phyloP scores from a whole-genome alignment of 176 grass and related monocot genomes.

The Triticum monococcum region DNA sequence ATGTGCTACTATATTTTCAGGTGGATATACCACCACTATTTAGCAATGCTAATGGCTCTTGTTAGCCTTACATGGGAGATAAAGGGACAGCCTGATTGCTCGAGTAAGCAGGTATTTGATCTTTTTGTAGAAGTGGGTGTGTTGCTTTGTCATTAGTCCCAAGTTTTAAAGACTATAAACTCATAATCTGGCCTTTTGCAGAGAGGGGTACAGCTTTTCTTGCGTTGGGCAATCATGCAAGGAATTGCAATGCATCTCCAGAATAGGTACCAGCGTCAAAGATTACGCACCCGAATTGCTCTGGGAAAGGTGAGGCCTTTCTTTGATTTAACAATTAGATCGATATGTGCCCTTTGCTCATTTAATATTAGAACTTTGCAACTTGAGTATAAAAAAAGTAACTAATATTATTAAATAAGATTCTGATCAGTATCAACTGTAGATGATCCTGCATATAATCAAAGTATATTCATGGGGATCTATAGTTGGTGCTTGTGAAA shows the following conservation, averaged over 20 bases:
- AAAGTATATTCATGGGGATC: not conserved
- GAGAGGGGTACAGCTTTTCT: conserved; percentile 91
- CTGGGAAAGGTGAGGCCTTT: conserved; percentile 75
- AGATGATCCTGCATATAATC: not conserved
- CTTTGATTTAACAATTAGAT: conserved; percentile 5
- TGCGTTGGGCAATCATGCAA: conserved; percentile 97
- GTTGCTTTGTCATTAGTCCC: not conserved
- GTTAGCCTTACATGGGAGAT: conserved; percentile 98
- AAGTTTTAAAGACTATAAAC: conserved; percentile 1
- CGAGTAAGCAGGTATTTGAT: conserved; percentile 71
- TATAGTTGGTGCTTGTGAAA: conserved; percentile 22
- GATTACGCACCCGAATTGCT: conserved; percentile 95
- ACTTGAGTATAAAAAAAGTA: not conserved
- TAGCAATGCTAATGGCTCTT: conserved; percentile 96
- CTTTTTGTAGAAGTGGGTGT: not conserved
- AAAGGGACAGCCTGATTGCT: conserved; percentile 91
- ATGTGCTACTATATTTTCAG: conserved; percentile 37
- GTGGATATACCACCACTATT: conserved; percentile 99
- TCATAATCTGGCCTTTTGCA: conserved; percentile 32
- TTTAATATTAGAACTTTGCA: not conserved
- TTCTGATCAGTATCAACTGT: not conserved
- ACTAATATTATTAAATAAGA: not conserved
- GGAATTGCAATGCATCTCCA: conserved; percentile 98
- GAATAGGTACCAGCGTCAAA: conserved; percentile 97
- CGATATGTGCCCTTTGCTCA: not conserved